These are phyloP conservation scores for Raffaelea ambrosiae DNA, from an alignment of 2,329 filamentous ascomycete species.

Conservation along the genomic window DNA sequence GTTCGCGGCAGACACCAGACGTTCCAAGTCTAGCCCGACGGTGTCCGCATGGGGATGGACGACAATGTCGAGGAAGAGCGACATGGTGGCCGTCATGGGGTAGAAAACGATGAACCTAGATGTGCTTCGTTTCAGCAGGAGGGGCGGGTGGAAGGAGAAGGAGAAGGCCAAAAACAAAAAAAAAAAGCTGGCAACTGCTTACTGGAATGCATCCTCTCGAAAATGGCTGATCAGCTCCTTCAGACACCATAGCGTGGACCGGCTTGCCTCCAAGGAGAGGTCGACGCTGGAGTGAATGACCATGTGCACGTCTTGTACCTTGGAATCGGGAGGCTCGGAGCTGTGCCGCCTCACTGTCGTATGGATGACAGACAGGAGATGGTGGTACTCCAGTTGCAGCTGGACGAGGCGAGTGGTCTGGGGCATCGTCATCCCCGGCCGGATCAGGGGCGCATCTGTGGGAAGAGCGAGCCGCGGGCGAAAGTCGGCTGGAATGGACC, in stretches of 20 bases:
- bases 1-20: neutral
- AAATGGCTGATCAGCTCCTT: constrained; percentile 31
- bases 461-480: constrained; percentile 31
- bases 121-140: neutral
- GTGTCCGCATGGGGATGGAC: neutral
- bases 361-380: constrained; percentile 47
- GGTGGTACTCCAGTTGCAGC: constrained; percentile 41
- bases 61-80: constrained; percentile 47
- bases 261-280: constrained; percentile 45
- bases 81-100: constrained; percentile 43
- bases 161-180: neutral
- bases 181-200: constrained; percentile 11
- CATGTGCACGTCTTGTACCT: neutral
- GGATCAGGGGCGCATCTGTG: constrained; percentile 13
- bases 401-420: constrained; percentile 15
- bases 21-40: neutral
- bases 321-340: neutral
- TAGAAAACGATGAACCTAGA: constrained; percentile 47
- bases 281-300: constrained; percentile 34
- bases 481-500: constrained; percentile 33
- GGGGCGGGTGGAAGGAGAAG: neutral
- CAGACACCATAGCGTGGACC: constrained; percentile 43
- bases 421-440: neutral
- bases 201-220: constrained; percentile 41
- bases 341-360: constrained; percentile 37